Evolutionary conservation across 176 grass and related monocot species (phyloP).

Genomic region (Triticum urartu): DNA sequence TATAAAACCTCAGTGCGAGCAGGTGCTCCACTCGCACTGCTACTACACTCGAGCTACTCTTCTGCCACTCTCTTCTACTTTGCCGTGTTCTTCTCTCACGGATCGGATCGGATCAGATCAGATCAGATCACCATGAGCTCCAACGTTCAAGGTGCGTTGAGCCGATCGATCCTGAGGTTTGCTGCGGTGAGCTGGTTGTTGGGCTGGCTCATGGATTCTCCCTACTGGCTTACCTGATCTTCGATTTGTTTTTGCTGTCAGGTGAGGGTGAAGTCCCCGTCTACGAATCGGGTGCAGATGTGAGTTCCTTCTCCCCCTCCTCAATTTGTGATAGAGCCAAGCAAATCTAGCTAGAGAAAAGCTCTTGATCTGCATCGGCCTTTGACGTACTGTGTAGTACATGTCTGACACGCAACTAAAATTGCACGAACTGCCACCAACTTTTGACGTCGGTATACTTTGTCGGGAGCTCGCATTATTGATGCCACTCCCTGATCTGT

Average conservation of each 20-base stretch:
- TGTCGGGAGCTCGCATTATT: neutral
- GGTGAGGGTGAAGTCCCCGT: slow-evolving; percentile 27
- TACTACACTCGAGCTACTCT: neutral
- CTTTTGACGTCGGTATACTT: neutral
- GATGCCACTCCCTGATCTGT: neutral
- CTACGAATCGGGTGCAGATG: slow-evolving; percentile 23
- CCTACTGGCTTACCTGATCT: neutral
- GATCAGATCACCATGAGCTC: slow-evolving; percentile 24
- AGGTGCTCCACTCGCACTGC: neutral
- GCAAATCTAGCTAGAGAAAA: neutral
- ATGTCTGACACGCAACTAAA: neutral
- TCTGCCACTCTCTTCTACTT: neutral
- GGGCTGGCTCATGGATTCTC: too few species aligned
- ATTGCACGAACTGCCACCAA: neutral
- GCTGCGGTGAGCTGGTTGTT: neutral
- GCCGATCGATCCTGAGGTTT: neutral
- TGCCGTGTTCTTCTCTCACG: neutral
- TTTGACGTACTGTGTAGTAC: neutral
- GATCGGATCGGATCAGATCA: too few species aligned
- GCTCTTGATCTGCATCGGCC: neutral
- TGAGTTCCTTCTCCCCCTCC: neutral
- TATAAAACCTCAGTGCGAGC: neutral
- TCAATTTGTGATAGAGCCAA: too few species aligned
- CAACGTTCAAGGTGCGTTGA: slow-evolving; percentile 8
- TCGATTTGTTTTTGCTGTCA: neutral